Evolutionary conservation across 352 stramenopile species (phyloP).

Genomic region (Elongisporangium prolatum): DNA sequence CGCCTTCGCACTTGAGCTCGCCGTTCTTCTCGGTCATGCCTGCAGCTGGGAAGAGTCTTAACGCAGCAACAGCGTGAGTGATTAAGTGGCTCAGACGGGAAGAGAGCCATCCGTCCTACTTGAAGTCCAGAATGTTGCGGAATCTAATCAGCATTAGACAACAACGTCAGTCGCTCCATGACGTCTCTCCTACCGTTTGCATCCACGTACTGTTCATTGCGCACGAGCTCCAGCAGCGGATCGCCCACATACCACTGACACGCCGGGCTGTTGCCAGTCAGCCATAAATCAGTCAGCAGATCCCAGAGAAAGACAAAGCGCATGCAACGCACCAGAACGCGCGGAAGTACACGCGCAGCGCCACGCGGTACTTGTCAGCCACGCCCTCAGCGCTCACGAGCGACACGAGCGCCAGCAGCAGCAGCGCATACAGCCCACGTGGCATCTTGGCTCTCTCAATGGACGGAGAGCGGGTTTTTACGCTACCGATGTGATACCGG

Average conservation of each 20-base stretch:
- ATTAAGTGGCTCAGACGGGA: background rate
- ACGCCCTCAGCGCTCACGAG: conserved; percentile 13
- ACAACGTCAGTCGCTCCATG: conserved; percentile 1
- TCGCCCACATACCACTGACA: conserved; percentile 79
- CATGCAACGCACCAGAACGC: conserved; percentile 64
- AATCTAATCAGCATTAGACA: conserved; percentile 31
- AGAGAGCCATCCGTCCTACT: conserved; percentile 31
- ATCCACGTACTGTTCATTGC: conserved; percentile 43
- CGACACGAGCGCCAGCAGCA: conserved; percentile 13
- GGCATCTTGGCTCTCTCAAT: background rate
- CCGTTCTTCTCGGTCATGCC: conserved; percentile 67
- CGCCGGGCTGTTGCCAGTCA: conserved; percentile 37
- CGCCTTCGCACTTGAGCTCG: conserved; percentile 54
- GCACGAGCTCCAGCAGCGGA: conserved; percentile 64
- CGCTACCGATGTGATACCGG: background rate
- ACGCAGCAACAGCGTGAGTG: conserved; percentile 1
- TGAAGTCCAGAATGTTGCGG: conserved; percentile 63
- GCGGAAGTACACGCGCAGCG: conserved; percentile 64
- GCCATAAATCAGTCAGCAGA: conserved; percentile 1
- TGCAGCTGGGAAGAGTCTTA: conserved; percentile 61
- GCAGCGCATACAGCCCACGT: conserved; percentile 8
- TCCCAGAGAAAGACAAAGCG: background rate
- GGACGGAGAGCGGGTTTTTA: background rate
- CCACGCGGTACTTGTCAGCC: conserved; percentile 36
- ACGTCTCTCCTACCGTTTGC: background rate